Evolutionary conservation across 106 monocot genomes (phyloP).

Genomic region (Dioscorea zingiberensis): DNA sequence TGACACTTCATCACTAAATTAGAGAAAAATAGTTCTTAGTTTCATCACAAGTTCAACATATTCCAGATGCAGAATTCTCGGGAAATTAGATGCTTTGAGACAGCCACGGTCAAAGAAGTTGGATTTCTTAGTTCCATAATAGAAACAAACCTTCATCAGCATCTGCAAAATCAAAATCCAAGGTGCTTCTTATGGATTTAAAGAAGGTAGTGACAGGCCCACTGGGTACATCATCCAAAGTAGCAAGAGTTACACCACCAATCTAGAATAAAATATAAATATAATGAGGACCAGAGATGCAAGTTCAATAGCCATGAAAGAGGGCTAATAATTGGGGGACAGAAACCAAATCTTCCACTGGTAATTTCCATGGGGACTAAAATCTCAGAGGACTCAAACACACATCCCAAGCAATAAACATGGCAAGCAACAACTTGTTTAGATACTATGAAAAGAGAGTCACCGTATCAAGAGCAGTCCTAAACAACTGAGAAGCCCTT

Average conservation of each 20-base stretch:
- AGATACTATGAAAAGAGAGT: not conserved
- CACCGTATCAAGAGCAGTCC: constrained; percentile 67
- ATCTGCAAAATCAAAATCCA: constrained; percentile 95
- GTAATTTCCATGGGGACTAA: too few relatives aligned
- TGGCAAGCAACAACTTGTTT: not conserved
- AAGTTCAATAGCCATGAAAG: too few relatives aligned
- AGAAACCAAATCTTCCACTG: too few relatives aligned
- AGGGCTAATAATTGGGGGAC: too few relatives aligned
- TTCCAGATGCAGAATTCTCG: not conserved
- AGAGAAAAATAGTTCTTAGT: too few relatives aligned
- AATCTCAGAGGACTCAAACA: too few relatives aligned
- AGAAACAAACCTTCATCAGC: constrained; percentile 66
- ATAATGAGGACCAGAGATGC: not conserved
- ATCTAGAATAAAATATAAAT: constrained; percentile 47
- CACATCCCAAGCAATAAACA: too few relatives aligned
- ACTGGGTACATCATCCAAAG: constrained; percentile 87
- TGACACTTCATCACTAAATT: too few relatives aligned
- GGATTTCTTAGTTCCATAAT: too few relatives aligned
- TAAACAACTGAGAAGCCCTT: constrained; percentile 76
- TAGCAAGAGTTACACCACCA: constrained; percentile 53
- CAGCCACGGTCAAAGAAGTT: too few relatives aligned
- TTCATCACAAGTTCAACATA: too few relatives aligned
- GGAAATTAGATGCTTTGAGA: not conserved
- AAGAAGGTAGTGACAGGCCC: constrained; percentile 68
- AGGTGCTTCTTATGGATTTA: constrained; percentile 65